These are phyloP conservation scores for Tillandsia fasciculata DNA, from an alignment of 176 grass and related monocot species.

Conservation along the genomic window DNA sequence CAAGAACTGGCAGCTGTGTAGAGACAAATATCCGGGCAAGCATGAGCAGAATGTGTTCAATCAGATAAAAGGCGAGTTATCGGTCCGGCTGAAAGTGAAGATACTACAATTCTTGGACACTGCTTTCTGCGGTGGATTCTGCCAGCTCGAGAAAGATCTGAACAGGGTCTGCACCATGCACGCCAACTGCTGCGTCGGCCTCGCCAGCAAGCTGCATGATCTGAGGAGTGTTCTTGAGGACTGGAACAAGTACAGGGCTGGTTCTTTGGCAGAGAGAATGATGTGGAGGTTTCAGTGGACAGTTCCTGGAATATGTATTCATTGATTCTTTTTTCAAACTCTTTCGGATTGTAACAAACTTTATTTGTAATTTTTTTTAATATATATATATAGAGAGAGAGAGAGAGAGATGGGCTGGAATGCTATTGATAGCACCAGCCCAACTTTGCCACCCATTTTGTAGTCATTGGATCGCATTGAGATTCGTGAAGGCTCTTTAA, in stretches of 20 bases:
- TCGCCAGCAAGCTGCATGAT: conserved; percentile 57
- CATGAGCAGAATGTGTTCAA: conserved; percentile 97
- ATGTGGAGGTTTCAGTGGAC: conserved; percentile 58
- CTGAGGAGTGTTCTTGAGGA: conserved; percentile 41
- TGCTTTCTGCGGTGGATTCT: conserved; percentile 55
- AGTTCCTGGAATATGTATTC: conserved; percentile 65
- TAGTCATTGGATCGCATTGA: too few relatives aligned
- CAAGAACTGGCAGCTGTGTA: conserved; percentile 42
- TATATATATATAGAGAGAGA: too few relatives aligned
- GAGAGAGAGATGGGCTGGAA: too few relatives aligned
- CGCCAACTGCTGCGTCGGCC: conserved; percentile 75
- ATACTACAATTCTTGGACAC: conserved; percentile 94
- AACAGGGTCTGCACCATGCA: conserved; percentile 85
- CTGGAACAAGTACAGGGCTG: conserved; percentile 64
- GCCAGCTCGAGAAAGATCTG: conserved; percentile 71
- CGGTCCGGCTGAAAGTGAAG: conserved; percentile 24
- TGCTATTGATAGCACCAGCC: too few relatives aligned
- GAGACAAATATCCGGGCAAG: conserved; percentile 39
- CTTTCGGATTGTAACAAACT: too few relatives aligned
- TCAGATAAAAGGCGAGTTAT: conserved; percentile 55
- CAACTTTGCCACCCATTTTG: too few relatives aligned
- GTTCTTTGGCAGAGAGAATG: conserved; percentile 27
- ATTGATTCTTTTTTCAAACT: conserved; percentile 17
- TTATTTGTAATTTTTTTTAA: too few relatives aligned
- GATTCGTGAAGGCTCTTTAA: too few relatives aligned